Evolutionary conservation across 805 yeast genomes (phyloP).

Genomic region (Candida hispaniensis): DNA sequence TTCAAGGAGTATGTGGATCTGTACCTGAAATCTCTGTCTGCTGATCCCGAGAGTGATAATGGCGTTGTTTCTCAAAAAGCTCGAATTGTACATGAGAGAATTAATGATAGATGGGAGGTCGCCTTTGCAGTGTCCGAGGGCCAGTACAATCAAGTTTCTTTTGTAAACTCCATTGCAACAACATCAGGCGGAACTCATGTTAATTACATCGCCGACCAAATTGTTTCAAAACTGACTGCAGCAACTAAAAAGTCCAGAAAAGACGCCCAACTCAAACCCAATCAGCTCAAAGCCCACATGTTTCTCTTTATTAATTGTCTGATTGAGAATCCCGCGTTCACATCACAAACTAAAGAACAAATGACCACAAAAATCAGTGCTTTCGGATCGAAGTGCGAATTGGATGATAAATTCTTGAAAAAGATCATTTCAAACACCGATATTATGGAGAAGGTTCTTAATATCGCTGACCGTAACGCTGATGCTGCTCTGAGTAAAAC

Average conservation of each 20-base stretch:
- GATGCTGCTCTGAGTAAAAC: constrained; percentile 77
- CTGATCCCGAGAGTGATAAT: constrained; percentile 21
- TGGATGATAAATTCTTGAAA: constrained; percentile 66
- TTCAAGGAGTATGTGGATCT: constrained; percentile 84
- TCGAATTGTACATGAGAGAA: constrained; percentile 63
- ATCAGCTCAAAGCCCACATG: constrained; percentile 82
- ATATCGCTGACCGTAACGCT: constrained; percentile 79
- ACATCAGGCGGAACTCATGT: constrained; percentile 97
- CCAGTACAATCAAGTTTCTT: constrained; percentile 83
- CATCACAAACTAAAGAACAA: constrained; percentile 95
- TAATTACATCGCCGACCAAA: constrained; percentile 72
- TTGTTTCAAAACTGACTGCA: constrained; percentile 66
- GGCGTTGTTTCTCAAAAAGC: constrained; percentile 37
- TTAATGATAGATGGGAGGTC: constrained; percentile 88
- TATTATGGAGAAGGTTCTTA: constrained; percentile 53
- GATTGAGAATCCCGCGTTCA: constrained; percentile 92
- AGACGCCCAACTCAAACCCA: constrained; percentile 65
- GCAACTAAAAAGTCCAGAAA: constrained; percentile 57
- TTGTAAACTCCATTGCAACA: constrained; percentile 95
- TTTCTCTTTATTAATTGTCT: constrained; percentile 84
- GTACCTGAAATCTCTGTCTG: constrained; percentile 57
- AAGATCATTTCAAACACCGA: constrained; percentile 61
- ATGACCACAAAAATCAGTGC: constrained; percentile 79
- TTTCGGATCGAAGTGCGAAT: constrained; percentile 76
- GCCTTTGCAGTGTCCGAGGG: constrained; percentile 93